Percentiles rank a stretch among this genome's conserved stretches.
These are phyloP conservation scores for Globisporangium canariense DNA, from an alignment of 352 stramenopile species.

Conservation along the genomic window DNA sequence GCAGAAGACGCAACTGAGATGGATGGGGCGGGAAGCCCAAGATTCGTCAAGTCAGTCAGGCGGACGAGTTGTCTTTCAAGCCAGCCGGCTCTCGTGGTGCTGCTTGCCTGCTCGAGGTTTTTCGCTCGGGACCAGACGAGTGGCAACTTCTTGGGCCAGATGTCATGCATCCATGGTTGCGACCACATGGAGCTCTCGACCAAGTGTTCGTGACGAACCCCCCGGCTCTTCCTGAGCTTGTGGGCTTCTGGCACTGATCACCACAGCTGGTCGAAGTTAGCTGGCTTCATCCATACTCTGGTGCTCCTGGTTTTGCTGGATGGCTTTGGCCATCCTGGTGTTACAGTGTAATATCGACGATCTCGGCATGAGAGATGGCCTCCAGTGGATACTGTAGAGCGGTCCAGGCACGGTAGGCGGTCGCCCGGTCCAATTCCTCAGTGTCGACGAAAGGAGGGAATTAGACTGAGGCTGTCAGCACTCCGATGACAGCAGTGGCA, in stretches of 20 bases:
- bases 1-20: background rate
- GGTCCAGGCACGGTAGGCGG: background rate
- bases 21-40: background rate
- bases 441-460: background rate
- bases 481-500: background rate
- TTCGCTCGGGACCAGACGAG: background rate
- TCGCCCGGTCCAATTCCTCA: no score
- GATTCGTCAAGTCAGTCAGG: conserved; percentile 3
- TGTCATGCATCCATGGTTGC: background rate
- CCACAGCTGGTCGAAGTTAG: background rate
- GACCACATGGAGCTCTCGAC: background rate
- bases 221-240: background rate
- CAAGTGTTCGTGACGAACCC: background rate
- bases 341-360: no score
- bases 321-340: background rate
- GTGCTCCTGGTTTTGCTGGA: background rate
- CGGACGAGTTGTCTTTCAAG: background rate
- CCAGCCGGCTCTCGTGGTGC: background rate
- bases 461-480: background rate
- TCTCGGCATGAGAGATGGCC: background rate
- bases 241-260: background rate
- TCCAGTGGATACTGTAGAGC: background rate
- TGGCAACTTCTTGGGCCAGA: background rate
- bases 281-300: background rate
- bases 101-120: background rate